These are phyloP conservation scores for Pueraria montana DNA, from an alignment of 306 rosid species.

Conservation along the genomic window DNA sequence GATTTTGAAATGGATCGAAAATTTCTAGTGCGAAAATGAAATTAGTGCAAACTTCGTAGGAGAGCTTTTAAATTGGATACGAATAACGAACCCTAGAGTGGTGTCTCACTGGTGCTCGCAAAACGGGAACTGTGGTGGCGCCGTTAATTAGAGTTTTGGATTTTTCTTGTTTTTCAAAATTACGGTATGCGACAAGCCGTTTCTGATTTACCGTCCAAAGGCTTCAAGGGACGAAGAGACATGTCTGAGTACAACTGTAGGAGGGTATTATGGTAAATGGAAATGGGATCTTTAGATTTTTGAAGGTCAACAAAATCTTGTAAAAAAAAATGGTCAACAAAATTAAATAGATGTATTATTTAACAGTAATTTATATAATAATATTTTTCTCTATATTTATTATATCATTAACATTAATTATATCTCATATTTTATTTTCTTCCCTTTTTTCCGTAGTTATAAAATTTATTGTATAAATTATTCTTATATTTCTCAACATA, in stretches of 20 bases:
- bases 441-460: too few species aligned
- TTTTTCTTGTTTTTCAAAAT: slow-evolving; percentile 23
- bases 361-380: too few species aligned
- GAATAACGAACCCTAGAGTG: slow-evolving; percentile 50
- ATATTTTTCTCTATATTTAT: too few species aligned
- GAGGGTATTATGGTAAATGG: slow-evolving; percentile 16
- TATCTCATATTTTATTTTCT: too few species aligned
- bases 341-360: background rate
- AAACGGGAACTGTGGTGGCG: slow-evolving; percentile 5
- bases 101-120: background rate
- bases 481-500: too few species aligned
- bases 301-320: too few species aligned
- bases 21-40: background rate
- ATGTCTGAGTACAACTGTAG: too few species aligned
- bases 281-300: background rate
- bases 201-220: background rate
- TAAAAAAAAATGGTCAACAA: too few species aligned
- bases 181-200: slow-evolving; percentile 17
- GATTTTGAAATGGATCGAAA: background rate
- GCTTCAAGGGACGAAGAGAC: background rate
- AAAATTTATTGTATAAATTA: too few species aligned
- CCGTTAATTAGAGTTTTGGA: slow-evolving; percentile 4
- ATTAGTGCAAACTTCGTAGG: background rate
- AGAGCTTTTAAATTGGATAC: slow-evolving; percentile 10
- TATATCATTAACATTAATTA: too few species aligned